phyloP scores from a whole-genome alignment of 495 filamentous ascomycete genomes.

The Talaromyces nanjingensis region DNA sequence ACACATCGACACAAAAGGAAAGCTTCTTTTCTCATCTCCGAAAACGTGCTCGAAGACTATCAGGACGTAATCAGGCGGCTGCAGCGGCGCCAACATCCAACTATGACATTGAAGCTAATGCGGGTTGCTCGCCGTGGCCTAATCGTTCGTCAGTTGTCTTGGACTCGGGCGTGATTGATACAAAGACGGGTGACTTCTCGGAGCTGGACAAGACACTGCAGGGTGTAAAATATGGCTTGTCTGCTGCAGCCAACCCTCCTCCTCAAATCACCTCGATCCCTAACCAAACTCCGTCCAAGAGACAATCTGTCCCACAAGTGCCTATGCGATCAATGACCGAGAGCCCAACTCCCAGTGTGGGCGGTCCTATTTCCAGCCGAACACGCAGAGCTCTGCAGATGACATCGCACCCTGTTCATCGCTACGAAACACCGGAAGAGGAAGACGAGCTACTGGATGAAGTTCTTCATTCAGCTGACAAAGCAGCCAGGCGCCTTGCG shows the following conservation, averaged over 20 bases:
- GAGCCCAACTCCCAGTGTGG: conserved; percentile 47
- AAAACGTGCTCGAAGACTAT: conserved; percentile 88
- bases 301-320: conserved; percentile 70
- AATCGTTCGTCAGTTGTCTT: conserved; percentile 79
- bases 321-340: conserved; percentile 57
- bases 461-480: conserved; percentile 54
- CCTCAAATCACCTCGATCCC: conserved; percentile 36
- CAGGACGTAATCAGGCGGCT: conserved; percentile 76
- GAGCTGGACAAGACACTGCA: conserved; percentile 77
- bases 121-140: conserved; percentile 83
- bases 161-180: conserved; percentile 48
- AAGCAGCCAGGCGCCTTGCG: conserved; percentile 48
- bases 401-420: conserved; percentile 64
- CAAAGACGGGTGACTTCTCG: conserved; percentile 46
- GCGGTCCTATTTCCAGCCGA: conserved; percentile 66
- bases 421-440: conserved; percentile 92
- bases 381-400: conserved; percentile 75
- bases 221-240: conserved; percentile 57
- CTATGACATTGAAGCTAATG: conserved; percentile 87
- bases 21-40: conserved; percentile 96
- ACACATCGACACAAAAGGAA: conserved; percentile 67
- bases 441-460: conserved; percentile 95
- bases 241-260: conserved; percentile 46
- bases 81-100: conserved; percentile 55
- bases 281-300: conserved; percentile 47